A percentile compares a stretch with the other conserved stretches of the same genome.
Conservation (phyloP, 169 alveolate species). For the Plasmodium inui region DNA sequence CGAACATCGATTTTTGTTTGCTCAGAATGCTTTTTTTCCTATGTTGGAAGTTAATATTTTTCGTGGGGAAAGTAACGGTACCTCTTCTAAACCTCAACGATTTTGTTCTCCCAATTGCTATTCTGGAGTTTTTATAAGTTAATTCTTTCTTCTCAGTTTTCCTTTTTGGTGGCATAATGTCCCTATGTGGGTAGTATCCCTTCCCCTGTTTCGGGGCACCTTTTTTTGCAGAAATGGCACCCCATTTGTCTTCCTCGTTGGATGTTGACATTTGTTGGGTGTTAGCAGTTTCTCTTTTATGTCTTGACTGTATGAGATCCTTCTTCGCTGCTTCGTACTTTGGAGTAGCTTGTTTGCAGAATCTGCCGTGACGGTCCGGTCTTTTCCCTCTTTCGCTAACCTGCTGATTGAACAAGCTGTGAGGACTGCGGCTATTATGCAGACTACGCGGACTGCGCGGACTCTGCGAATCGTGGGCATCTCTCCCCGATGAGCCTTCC, state of each 20-base stretch:
- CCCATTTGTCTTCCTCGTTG: conserved; percentile 25
- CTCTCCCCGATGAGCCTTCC: neutral
- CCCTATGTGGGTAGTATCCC: conserved; percentile 1
- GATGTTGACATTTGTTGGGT: neutral
- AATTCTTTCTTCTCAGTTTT: conserved; percentile 30
- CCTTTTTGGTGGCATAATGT: conserved; percentile 1
- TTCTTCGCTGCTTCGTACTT: conserved; percentile 34
- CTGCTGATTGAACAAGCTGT: neutral
- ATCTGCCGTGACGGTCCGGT: conserved; percentile 22
- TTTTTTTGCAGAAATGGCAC: conserved; percentile 18
- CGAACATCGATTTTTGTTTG: conserved; percentile 45
- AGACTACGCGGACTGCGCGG: neutral
- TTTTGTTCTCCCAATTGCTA: conserved; percentile 33
- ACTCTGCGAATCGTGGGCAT: neutral
- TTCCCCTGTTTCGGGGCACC: conserved; percentile 8
- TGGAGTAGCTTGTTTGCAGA: conserved; percentile 6
- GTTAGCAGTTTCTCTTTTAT: conserved; percentile 13
- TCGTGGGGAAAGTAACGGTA: conserved; percentile 37
- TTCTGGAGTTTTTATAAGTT: conserved; percentile 6
- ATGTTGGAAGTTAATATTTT: conserved; percentile 16
- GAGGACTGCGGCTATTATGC: neutral
- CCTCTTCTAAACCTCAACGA: conserved; percentile 38
- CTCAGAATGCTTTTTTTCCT: conserved; percentile 32
- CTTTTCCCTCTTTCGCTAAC: conserved; percentile 20
- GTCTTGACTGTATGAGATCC: conserved; percentile 1